Conservation (phyloP, 2,329 filamentous ascomycete species). For the Cadophora sp. region DNA sequence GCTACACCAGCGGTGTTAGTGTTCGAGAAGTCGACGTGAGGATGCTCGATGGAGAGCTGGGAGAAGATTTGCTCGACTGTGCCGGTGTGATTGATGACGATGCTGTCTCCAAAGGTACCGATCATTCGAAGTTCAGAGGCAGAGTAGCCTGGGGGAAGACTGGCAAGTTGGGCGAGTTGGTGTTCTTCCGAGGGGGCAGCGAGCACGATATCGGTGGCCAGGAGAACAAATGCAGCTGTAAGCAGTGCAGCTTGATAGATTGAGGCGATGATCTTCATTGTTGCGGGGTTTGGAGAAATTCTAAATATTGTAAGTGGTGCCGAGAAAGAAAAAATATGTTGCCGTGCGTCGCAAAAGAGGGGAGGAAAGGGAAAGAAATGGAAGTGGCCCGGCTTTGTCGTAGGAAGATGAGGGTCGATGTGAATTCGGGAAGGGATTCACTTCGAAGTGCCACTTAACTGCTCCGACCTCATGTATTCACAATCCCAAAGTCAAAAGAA, state of each 20-base stretch:
- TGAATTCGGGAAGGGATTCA: not conserved
- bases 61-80: conserved; percentile 4
- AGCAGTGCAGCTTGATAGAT: not conserved
- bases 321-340: not conserved
- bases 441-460: not conserved
- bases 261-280: not conserved
- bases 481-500: too few species aligned
- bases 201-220: not conserved
- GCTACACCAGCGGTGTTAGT: too few species aligned
- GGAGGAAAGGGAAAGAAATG: not conserved
- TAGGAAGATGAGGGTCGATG: not conserved
- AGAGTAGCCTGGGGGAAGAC: not conserved
- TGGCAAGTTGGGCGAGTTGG: not conserved
- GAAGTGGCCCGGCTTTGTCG: not conserved
- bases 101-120: not conserved
- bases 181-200: not conserved
- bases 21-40: not conserved
- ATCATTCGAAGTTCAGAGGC: not conserved
- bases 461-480: not conserved
- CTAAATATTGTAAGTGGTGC: not conserved
- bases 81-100: conserved; percentile 6
- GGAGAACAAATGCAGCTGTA: not conserved
- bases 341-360: not conserved
- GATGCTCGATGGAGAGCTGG: not conserved
- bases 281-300: not conserved